Conservation (phyloP, 2,329 filamentous ascomycete species). For the Monilinia aucupariae region DNA sequence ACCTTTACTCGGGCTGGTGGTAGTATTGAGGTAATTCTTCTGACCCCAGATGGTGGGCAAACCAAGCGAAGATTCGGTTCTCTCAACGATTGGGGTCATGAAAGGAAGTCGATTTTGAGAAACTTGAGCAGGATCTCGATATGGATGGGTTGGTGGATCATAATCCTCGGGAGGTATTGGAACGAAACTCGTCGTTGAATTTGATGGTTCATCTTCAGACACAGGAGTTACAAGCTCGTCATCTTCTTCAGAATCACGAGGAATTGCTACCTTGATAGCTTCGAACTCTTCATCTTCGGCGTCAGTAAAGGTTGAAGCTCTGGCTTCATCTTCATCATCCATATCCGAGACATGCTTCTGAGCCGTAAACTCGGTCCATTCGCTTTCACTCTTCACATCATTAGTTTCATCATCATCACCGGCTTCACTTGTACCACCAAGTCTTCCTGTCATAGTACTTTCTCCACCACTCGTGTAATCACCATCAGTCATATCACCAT, state of each 20-base stretch:
- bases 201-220: slow-evolving; percentile 36
- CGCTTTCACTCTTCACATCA: slow-evolving; percentile 62
- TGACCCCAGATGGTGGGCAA: slow-evolving; percentile 52
- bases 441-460: slow-evolving; percentile 71
- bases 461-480: slow-evolving; percentile 83
- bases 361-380: slow-evolving; percentile 84
- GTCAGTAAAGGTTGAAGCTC: slow-evolving; percentile 38
- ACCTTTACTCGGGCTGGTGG: slow-evolving; percentile 64
- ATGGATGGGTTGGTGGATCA: slow-evolving; percentile 70
- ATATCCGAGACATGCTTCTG: slow-evolving; percentile 61
- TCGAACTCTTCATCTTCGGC: slow-evolving; percentile 36
- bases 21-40: slow-evolving; percentile 58
- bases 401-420: slow-evolving; percentile 50
- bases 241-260: slow-evolving; percentile 32
- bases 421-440: slow-evolving; percentile 61
- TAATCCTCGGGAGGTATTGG: slow-evolving; percentile 83
- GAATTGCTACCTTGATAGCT: slow-evolving; percentile 32
- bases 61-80: slow-evolving; percentile 82
- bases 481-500: slow-evolving; percentile 54
- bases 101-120: slow-evolving; percentile 92
- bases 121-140: slow-evolving; percentile 70
- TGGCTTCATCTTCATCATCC: slow-evolving; percentile 38
- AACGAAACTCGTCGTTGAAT: slow-evolving; percentile 59
- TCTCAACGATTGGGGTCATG: slow-evolving; percentile 97
- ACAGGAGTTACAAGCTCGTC: slow-evolving; percentile 45